Conservation (phyloP, 2,329 filamentous ascomycete genomes). For the Fusarium subglutinans region DNA sequence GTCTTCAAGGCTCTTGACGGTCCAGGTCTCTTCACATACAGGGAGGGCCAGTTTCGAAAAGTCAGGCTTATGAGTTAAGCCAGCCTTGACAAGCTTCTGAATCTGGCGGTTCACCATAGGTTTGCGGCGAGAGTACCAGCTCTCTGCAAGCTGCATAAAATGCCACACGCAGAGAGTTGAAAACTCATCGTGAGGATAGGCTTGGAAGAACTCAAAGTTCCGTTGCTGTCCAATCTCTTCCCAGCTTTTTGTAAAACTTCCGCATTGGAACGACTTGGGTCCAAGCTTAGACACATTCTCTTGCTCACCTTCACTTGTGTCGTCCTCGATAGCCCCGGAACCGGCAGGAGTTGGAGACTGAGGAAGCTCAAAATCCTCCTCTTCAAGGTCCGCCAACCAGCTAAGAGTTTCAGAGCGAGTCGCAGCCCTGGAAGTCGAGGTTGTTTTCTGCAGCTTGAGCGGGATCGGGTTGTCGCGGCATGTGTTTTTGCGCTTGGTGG, state of each 20-base stretch:
- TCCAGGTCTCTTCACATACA: constrained; percentile 7
- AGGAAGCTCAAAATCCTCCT: not conserved
- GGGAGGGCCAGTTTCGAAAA: constrained; percentile 18
- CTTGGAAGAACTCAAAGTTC: constrained; percentile 26
- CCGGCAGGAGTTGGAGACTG: not conserved
- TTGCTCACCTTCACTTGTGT: not conserved
- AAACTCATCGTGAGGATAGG: constrained; percentile 29
- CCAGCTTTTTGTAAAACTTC: not conserved
- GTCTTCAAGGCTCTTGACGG: not conserved
- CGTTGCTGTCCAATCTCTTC: not conserved
- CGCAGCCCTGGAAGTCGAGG: not conserved
- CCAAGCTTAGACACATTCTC: not conserved
- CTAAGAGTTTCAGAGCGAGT: not conserved
- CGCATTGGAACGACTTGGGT: constrained; percentile 17
- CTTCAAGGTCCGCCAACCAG: not conserved
- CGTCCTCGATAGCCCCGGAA: not conserved
- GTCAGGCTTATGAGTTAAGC: not conserved
- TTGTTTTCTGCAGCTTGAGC: not conserved
- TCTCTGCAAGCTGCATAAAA: constrained; percentile 20
- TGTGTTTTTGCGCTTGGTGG: constrained; percentile 1
- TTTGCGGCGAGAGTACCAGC: constrained; percentile 18
- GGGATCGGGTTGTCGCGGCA: not conserved
- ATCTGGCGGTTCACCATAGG: constrained; percentile 1
- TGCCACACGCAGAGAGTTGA: constrained; percentile 26
- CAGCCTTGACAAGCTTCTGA: not conserved